A percentile compares a stretch with the other conserved stretches of the same genome.
phyloP scores from a whole-genome alignment of 495 filamentous ascomycete genomes.

The Aspergillus asperescens region DNA sequence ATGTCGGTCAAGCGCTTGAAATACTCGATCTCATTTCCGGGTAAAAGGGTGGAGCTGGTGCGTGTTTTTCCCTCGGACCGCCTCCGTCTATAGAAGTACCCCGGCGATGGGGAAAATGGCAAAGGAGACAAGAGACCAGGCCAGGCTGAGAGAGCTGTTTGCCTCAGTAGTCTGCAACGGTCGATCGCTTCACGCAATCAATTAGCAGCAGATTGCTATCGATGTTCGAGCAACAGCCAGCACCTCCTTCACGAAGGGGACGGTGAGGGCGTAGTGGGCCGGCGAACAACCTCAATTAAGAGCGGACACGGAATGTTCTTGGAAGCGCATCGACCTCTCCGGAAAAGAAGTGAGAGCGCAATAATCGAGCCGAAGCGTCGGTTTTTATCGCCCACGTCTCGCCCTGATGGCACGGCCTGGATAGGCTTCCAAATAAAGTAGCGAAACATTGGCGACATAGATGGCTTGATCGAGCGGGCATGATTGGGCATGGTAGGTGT shows the following conservation, averaged over 20 bases:
- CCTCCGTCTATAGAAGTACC: constrained; percentile 1
- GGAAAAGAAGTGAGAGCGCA: background rate
- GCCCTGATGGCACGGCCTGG: background rate
- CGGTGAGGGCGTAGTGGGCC: no score
- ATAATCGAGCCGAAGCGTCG: background rate
- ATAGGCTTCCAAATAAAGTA: background rate
- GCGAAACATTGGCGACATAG: constrained; percentile 9
- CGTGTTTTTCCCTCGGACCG: background rate
- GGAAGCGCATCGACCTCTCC: background rate
- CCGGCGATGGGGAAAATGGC: background rate
- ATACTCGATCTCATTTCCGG: constrained; percentile 3
- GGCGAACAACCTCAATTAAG: no score
- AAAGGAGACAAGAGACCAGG: no score
- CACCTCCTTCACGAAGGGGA: no score
- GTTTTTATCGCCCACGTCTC: background rate
- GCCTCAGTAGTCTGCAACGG: background rate
- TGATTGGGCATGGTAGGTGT: constrained; percentile 9
- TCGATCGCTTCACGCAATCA: no score
- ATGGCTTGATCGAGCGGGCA: constrained; percentile 4
- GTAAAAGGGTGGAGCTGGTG: constrained; percentile 1
- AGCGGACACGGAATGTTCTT: constrained; percentile 6
- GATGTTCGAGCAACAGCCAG: no score
- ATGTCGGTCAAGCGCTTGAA: constrained; percentile 2
- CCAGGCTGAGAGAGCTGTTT: background rate
- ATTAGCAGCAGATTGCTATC: no score